Evolutionary conservation across 352 stramenopile species (phyloP).

Genomic region (Phytophthora crassamura): DNA sequence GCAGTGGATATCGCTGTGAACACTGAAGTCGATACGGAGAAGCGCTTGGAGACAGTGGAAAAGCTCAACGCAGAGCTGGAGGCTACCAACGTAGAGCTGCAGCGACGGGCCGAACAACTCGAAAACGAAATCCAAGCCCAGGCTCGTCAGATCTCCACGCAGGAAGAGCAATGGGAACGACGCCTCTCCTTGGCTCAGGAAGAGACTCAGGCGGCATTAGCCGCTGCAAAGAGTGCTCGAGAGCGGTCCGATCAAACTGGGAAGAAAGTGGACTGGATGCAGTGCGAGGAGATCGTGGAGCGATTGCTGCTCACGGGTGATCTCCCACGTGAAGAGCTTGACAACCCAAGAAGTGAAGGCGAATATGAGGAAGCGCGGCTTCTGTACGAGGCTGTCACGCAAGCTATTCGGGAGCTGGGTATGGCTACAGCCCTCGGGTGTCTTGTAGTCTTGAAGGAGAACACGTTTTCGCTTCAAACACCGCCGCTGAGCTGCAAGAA

Average conservation of each 20-base stretch:
- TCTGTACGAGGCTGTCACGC: conserved; percentile 43
- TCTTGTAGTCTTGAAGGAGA: conserved; percentile 69
- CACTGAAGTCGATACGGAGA: conserved; percentile 69
- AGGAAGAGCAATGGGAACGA: conserved; percentile 47
- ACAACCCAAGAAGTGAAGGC: conserved; percentile 20
- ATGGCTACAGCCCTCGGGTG: conserved; percentile 63
- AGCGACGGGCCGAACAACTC: conserved; percentile 51
- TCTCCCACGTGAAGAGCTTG: conserved; percentile 45
- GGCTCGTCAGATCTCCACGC: conserved; percentile 35
- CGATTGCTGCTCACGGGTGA: conserved; percentile 56
- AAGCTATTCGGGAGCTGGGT: conserved; percentile 52
- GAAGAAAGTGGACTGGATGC: conserved; percentile 51
- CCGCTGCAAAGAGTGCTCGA: conserved; percentile 23
- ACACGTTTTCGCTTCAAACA: conserved; percentile 72
- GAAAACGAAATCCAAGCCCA: conserved; percentile 49
- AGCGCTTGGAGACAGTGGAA: conserved; percentile 58
- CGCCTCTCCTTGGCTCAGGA: conserved; percentile 34
- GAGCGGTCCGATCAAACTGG: conserved; percentile 18
- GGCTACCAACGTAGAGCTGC: conserved; percentile 48
- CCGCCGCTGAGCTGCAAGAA: conserved; percentile 66
- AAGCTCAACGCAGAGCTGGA: conserved; percentile 62
- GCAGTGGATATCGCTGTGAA: conserved; percentile 73
- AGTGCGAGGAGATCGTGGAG: conserved; percentile 69
- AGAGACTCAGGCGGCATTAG: conserved; percentile 41
- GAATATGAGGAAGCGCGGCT: conserved; percentile 40